Evolutionary conservation across 2,329 filamentous ascomycete genomes (phyloP), one percentile per base, ranked within the genome.

Genomic region (Escovopsis sp.): DNA sequence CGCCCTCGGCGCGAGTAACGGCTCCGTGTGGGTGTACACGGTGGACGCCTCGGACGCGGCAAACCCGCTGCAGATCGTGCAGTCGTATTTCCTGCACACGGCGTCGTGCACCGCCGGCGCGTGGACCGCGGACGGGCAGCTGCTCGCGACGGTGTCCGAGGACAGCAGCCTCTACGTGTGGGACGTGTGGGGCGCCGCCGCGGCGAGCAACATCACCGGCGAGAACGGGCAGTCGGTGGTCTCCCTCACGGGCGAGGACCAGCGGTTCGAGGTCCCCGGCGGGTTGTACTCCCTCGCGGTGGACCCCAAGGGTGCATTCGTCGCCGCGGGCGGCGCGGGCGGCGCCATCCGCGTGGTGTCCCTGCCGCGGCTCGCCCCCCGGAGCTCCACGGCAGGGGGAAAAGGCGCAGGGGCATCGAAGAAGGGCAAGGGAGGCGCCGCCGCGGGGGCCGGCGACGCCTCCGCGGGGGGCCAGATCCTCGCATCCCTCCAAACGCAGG

Each of bases 21-120:
- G 90, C 37, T 87, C 79, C 35, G 86, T 94, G 29, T 98, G 90
- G 90, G 80, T 98, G 9, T 94, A 94, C 62, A 78, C 76, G n/a
- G 69, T 96, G 49, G 79, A 87, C 55, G 62, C 71, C 21, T 65
- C 65, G 36, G 76, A 83, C 43, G 30, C 57, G 25, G 58, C 58
- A 34, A 65, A 62, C 49, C 60, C 82, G 7, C 66, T 96, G 35
- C 76, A 79, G 48, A 90, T 96, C 51, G 70, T 92, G 5, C 84
- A 94, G 62, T 80, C 80, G 18, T 94, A 90, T 63, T 94, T 94
- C 66, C 68, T 92, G 18, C 90, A 96, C 62, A 88, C 82, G 3
- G 79, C 62, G 14, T 63, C 82, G 19, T 92, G 82, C 60, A 96
- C 90, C 2, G 88, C 87, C 7, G 90, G 90, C 39, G 68, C 80